phyloP scores from a whole-genome alignment of 805 yeast genomes.

The Starmerella geochares region DNA sequence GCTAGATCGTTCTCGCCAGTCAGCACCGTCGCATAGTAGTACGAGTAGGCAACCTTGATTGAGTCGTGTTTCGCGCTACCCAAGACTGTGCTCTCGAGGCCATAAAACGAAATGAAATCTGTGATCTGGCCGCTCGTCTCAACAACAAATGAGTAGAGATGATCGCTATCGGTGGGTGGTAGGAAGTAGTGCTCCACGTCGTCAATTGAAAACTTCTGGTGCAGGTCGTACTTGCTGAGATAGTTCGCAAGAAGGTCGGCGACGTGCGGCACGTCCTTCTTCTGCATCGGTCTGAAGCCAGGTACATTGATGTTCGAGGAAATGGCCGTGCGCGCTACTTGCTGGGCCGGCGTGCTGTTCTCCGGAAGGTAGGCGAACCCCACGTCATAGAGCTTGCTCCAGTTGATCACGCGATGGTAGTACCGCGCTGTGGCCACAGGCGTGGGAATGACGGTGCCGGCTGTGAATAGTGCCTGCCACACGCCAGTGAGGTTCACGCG shows the following conservation, averaged over 20 bases:
- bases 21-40: slow-evolving; percentile 70
- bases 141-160: slow-evolving; percentile 60
- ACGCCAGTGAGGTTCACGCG: slow-evolving; percentile 73
- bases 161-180: slow-evolving; percentile 12
- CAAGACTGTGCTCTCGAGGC: slow-evolving; percentile 77
- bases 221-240: slow-evolving; percentile 60
- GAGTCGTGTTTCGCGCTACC: slow-evolving; percentile 49
- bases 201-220: slow-evolving; percentile 55
- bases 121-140: slow-evolving; percentile 53
- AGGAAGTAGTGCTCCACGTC: slow-evolving; percentile 78
- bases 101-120: slow-evolving; percentile 82
- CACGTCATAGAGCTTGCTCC: slow-evolving; percentile 81
- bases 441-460: slow-evolving; percentile 84
- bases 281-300: slow-evolving; percentile 50
- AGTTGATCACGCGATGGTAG: slow-evolving; percentile 85
- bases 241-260: slow-evolving; percentile 48
- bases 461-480: slow-evolving; percentile 95
- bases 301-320: slow-evolving; percentile 41
- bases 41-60: slow-evolving; percentile 77
- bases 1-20: slow-evolving; percentile 31
- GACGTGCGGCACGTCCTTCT: slow-evolving; percentile 56
- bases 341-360: slow-evolving; percentile 52
- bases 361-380: slow-evolving; percentile 79
- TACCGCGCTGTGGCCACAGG: slow-evolving; percentile 84
- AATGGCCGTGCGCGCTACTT: slow-evolving; percentile 52